These are phyloP conservation scores for Narthecium ossifragum DNA, from an alignment of 106 monocot species.

Conservation along the genomic window DNA sequence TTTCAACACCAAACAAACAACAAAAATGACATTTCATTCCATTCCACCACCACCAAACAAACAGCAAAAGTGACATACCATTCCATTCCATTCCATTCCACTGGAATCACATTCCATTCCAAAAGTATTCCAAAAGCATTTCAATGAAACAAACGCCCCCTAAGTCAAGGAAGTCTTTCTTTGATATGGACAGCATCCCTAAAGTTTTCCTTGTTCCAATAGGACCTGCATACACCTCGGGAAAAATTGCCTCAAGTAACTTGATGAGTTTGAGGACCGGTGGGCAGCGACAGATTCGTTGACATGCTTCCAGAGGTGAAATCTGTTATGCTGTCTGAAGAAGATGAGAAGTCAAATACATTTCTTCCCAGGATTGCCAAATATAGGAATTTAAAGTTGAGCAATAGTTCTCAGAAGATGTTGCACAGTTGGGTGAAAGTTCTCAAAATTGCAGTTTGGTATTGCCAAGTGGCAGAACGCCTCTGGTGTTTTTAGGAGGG, in stretches of 20 bases:
- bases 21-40: too few relatives aligned
- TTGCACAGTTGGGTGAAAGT: conserved; percentile 28
- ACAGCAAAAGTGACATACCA: too few relatives aligned
- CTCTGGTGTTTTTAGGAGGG: conserved; percentile 32
- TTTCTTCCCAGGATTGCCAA: conserved; percentile 48
- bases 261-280: conserved; percentile 27
- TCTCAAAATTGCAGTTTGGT: conserved; percentile 30
- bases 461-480: conserved; percentile 31
- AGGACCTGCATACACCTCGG: conserved; percentile 27
- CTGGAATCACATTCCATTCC: too few relatives aligned
- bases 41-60: too few relatives aligned
- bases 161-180: conserved; percentile 84
- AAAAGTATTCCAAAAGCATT: too few relatives aligned
- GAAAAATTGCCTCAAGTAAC: conserved; percentile 35
- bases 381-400: conserved; percentile 40
- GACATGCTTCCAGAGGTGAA: conserved; percentile 35
- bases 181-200: conserved; percentile 68
- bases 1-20: too few relatives aligned
- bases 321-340: conserved; percentile 27
- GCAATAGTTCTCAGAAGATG: conserved; percentile 37
- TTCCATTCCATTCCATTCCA: too few relatives aligned
- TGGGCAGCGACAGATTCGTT: conserved; percentile 45
- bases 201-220: conserved; percentile 61
- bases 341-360: conserved; percentile 36
- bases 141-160: too few relatives aligned